Evolutionary conservation across 768 basidiomycete genomes (phyloP).

Genomic region (Udeniomyces megalosporus): DNA sequence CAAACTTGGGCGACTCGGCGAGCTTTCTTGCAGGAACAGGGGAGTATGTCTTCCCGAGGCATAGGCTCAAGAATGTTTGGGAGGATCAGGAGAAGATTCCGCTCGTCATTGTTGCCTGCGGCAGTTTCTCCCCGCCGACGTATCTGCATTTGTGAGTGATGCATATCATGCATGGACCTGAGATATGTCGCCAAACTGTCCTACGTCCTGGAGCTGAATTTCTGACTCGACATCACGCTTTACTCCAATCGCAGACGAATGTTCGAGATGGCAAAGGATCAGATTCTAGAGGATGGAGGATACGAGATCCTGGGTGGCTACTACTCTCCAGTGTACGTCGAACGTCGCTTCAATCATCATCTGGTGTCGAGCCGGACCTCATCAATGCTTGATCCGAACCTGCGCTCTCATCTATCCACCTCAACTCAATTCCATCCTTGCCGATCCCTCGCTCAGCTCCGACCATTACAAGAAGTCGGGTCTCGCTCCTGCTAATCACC

Average conservation of each 20-base stretch:
- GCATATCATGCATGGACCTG: constrained; percentile 15
- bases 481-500: constrained; percentile 65
- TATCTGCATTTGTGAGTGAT: constrained; percentile 57
- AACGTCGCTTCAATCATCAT: neutral
- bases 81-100: constrained; percentile 14
- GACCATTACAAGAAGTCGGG: constrained; percentile 82
- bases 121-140: constrained; percentile 95
- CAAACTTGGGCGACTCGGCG: constrained; percentile 4
- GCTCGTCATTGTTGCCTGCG: constrained; percentile 56
- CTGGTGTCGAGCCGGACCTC: too few relatives aligned
- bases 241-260: constrained; percentile 42
- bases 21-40: constrained; percentile 8
- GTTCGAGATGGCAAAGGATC: constrained; percentile 99
- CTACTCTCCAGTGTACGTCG: constrained; percentile 61
- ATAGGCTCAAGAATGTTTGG: constrained; percentile 16
- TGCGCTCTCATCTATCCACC: neutral
- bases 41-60: constrained; percentile 17
- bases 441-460: constrained; percentile 19
- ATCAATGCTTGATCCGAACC: neutral
- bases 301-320: constrained; percentile 93
- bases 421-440: neutral
- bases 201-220: too few relatives aligned
- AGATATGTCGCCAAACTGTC: too few relatives aligned
- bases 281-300: constrained; percentile 67
- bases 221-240: constrained; percentile 2